These are phyloP conservation scores for Termitomyces sp. DNA, from an alignment of 768 basidiomycete genomes.

Conservation along the genomic window DNA sequence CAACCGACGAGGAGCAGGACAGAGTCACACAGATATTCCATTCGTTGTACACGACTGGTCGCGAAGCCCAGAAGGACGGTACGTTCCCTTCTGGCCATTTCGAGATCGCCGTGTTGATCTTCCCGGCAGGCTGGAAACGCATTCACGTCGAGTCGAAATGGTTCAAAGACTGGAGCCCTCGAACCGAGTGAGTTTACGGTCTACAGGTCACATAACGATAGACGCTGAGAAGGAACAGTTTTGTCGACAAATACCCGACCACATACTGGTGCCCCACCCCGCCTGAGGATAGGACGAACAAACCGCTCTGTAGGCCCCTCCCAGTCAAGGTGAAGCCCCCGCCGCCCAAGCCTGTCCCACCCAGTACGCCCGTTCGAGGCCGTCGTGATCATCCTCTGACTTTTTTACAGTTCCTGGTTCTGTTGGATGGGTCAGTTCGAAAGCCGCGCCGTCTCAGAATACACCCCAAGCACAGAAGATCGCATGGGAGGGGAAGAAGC, in stretches of 20 bases:
- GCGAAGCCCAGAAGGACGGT: slow-evolving; percentile 49
- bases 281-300: slow-evolving; percentile 39
- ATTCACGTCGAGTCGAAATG: slow-evolving; percentile 37
- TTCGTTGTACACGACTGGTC: slow-evolving; percentile 34
- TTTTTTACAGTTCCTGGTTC: slow-evolving; percentile 33
- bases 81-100: slow-evolving; percentile 8
- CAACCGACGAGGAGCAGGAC: slow-evolving; percentile 31
- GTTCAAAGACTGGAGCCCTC: slow-evolving; percentile 36
- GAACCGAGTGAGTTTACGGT: slow-evolving; percentile 24
- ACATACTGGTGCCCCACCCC: slow-evolving; percentile 38
- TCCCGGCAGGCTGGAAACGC: slow-evolving; percentile 45
- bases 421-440: slow-evolving; percentile 23
- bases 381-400: not conserved
- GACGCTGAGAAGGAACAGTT: slow-evolving; percentile 13
- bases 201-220: not conserved
- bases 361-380: slow-evolving; percentile 19
- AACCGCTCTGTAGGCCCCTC: slow-evolving; percentile 40
- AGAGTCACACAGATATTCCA: slow-evolving; percentile 39
- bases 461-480: slow-evolving; percentile 8
- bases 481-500: slow-evolving; percentile 17
- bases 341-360: slow-evolving; percentile 20
- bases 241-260: slow-evolving; percentile 36
- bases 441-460: slow-evolving; percentile 4
- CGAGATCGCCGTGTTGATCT: not conserved
- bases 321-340: slow-evolving; percentile 31